These are phyloP conservation scores for Echinochloa phyllopogon DNA, from an alignment of 176 grass and related monocot species.

Conservation along the genomic window DNA sequence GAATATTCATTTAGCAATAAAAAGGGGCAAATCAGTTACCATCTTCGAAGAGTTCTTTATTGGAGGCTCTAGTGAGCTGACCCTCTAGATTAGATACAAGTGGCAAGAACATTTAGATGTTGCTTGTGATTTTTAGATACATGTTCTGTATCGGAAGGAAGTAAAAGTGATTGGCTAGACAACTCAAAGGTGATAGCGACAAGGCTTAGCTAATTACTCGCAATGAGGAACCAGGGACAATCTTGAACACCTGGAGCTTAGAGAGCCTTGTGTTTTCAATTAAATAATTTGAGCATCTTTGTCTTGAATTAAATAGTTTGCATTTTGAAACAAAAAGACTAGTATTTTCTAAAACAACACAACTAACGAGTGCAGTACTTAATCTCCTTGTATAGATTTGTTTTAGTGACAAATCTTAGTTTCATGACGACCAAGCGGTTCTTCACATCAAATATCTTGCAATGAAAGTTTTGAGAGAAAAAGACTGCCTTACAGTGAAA, in stretches of 20 bases:
- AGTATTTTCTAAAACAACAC: not conserved
- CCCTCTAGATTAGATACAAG: not conserved
- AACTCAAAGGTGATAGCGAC: slow-evolving; percentile 43
- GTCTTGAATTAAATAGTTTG: not conserved
- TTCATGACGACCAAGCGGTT: not conserved
- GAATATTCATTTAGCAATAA: not conserved
- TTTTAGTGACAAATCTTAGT: not conserved
- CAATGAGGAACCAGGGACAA: slow-evolving; percentile 18
- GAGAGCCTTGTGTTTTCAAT: slow-evolving; percentile 30
- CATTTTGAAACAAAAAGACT: not conserved
- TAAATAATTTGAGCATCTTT: slow-evolving; percentile 17
- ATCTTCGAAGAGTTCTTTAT: not conserved
- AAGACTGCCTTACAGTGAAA: not conserved
- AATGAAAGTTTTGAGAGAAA: not conserved
- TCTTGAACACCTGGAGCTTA: slow-evolving; percentile 42
- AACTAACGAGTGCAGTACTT: not conserved
- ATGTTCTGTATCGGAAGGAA: slow-evolving; percentile 36
- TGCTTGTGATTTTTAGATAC: slow-evolving; percentile 30
- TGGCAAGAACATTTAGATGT: not conserved
- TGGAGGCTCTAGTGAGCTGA: slow-evolving; percentile 12
- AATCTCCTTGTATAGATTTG: not conserved
- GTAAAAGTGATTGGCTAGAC: slow-evolving; percentile 31
- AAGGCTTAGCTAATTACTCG: slow-evolving; percentile 17
- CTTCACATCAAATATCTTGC: slow-evolving; percentile 9
- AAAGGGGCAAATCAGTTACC: slow-evolving; percentile 12